Evolutionary conservation across 1,284 basidiomycete genomes (phyloP).

Genomic region (Ganoderma sinense): DNA sequence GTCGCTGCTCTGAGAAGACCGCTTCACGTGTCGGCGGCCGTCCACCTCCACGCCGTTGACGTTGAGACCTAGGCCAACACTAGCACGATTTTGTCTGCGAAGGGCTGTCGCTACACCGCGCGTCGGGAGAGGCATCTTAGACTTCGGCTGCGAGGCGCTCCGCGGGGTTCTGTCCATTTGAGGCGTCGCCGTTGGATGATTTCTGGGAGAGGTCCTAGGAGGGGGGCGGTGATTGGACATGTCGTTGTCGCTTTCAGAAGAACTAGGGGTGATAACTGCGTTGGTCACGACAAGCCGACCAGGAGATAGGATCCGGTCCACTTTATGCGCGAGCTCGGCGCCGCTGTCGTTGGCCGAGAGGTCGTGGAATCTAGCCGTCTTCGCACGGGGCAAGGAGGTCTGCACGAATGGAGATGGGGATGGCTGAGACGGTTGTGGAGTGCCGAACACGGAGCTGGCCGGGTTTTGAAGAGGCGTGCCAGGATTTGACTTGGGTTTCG

Average conservation of each 20-base stretch:
- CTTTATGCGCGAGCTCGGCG: conserved; percentile 39
- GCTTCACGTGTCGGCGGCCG: background rate
- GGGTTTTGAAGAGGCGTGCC: conserved; percentile 23
- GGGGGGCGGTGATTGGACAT: conserved; percentile 8
- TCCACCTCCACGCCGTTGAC: conserved; percentile 16
- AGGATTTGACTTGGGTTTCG: conserved; percentile 29
- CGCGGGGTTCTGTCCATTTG: background rate
- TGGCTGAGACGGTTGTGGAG: conserved; percentile 12
- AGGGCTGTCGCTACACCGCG: conserved; percentile 5
- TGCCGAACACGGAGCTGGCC: conserved; percentile 13
- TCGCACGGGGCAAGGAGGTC: conserved; percentile 29
- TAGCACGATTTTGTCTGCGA: background rate
- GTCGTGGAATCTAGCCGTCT: conserved; percentile 1
- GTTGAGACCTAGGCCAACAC: conserved; percentile 31
- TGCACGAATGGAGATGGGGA: conserved; percentile 10
- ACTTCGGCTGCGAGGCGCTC: background rate
- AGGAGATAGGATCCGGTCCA: conserved; percentile 39
- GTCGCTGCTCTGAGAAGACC: conserved; percentile 14
- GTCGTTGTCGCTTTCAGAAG: conserved; percentile 49
- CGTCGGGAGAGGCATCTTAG: background rate
- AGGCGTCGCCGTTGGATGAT: background rate
- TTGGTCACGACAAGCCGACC: conserved; percentile 61
- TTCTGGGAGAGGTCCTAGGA: conserved; percentile 7
- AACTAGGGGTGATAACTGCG: conserved; percentile 53
- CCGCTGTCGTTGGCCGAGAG: conserved; percentile 34